A percentile compares a stretch with the other conserved stretches of the same genome.
These are phyloP conservation scores for Penicillium ochrochloron DNA, from an alignment of 495 filamentous ascomycete species.

Conservation along the genomic window DNA sequence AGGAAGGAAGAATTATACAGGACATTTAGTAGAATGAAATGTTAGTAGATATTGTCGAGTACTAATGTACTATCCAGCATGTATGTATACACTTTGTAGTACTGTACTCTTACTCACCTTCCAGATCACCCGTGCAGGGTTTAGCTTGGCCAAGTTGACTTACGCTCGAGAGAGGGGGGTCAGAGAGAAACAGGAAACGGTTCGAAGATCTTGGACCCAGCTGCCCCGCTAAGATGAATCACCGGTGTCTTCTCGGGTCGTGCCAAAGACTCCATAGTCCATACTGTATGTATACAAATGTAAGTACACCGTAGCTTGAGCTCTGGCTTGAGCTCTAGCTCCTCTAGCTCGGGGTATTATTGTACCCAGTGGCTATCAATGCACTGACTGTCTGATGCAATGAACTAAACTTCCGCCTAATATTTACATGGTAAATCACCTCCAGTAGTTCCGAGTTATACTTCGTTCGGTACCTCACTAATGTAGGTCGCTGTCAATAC, in stretches of 20 bases:
- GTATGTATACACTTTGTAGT: neutral
- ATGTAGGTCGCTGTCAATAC: neutral
- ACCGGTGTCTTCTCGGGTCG: slow-evolving; percentile 14
- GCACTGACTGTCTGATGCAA: too few species aligned
- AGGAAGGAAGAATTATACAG: neutral
- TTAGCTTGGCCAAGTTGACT: neutral
- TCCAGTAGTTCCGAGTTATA: neutral
- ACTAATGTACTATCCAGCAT: neutral
- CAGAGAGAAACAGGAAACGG: slow-evolving; percentile 11
- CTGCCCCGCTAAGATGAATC: slow-evolving; percentile 16
- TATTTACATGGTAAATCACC: neutral
- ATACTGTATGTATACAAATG: neutral
- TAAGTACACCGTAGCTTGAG: too few species aligned
- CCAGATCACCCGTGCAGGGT: slow-evolving; percentile 3
- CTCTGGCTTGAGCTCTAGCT: neutral
- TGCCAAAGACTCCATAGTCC: neutral
- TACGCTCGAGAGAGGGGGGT: neutral
- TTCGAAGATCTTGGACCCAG: slow-evolving; percentile 11
- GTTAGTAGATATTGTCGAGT: too few species aligned
- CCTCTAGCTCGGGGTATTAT: neutral
- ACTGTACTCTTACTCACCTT: neutral
- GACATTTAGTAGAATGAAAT: too few species aligned
- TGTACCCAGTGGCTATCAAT: neutral
- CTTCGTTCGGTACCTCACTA: neutral
- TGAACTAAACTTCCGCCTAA: neutral